Percentiles rank a stretch among this genome's conserved stretches.
Conservation (phyloP, 2,329 filamentous ascomycete genomes). For the Talaromyces verruculosus region DNA sequence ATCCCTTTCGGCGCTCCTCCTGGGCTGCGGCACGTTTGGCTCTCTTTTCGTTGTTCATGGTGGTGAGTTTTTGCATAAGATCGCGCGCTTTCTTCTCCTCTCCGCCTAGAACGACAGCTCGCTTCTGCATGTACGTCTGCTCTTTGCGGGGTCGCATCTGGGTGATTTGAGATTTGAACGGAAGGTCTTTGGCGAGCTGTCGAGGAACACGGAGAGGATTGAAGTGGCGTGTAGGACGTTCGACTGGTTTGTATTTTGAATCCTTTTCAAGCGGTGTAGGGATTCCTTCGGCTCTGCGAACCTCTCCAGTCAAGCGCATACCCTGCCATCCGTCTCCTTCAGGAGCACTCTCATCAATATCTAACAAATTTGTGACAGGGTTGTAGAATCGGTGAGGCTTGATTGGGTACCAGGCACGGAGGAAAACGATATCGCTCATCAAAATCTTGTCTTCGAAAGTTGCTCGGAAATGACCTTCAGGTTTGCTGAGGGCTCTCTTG, state of each 20-base stretch:
- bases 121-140: constrained; percentile 89
- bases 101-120: constrained; percentile 78
- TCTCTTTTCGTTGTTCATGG: constrained; percentile 84
- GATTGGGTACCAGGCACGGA: constrained; percentile 95
- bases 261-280: constrained; percentile 78
- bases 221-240: constrained; percentile 66
- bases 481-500: constrained; percentile 89
- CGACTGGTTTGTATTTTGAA: constrained; percentile 73
- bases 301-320: constrained; percentile 92
- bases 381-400: constrained; percentile 97
- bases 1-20: constrained; percentile 78
- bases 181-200: constrained; percentile 70
- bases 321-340: constrained; percentile 65
- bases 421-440: constrained; percentile 93
- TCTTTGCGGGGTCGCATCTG: constrained; percentile 76
- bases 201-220: constrained; percentile 59
- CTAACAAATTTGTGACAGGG: constrained; percentile 87
- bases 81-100: constrained; percentile 89
- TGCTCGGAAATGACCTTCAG: constrained; percentile 92
- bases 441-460: constrained; percentile 99
- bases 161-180: constrained; percentile 88
- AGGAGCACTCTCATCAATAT: constrained; percentile 43
- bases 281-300: constrained; percentile 73
- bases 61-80: constrained; percentile 89
- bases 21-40: constrained; percentile 82